Evolutionary conservation across 441 rosid species (phyloP).

Genomic region (Lepidium campestre): DNA sequence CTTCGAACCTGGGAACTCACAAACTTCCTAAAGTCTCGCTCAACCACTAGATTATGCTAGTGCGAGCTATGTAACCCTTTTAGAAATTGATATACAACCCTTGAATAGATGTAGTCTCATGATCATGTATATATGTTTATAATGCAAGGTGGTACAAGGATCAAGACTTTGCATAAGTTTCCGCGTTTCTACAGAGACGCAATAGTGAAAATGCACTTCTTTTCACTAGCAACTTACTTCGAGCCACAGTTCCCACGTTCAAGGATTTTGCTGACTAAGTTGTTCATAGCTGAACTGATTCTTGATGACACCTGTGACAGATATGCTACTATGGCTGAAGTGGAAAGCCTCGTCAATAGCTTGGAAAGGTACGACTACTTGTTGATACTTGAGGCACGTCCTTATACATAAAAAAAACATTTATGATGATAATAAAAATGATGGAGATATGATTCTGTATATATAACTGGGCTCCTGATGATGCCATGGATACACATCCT

Average conservation of each 20-base stretch:
- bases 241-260: background rate
- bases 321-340: background rate
- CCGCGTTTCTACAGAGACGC: background rate
- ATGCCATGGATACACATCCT: background rate
- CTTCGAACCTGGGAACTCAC: no score
- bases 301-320: background rate
- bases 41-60: no score
- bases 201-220: background rate
- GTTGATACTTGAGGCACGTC: no score
- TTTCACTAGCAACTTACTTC: background rate
- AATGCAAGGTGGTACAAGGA: conserved; percentile 23
- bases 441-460: background rate
- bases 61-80: no score
- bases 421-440: no score
- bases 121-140: conserved; percentile 28
- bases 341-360: background rate
- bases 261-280: background rate
- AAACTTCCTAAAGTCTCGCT: no score
- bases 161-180: conserved; percentile 10
- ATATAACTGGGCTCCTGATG: background rate
- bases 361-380: background rate
- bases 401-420: no score
- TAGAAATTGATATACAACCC: no score
- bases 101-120: no score
- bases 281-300: background rate